These are phyloP conservation scores for Parastagonospora nodorum DNA, from an alignment of 2,329 filamentous ascomycete species.

Conservation along the genomic window DNA sequence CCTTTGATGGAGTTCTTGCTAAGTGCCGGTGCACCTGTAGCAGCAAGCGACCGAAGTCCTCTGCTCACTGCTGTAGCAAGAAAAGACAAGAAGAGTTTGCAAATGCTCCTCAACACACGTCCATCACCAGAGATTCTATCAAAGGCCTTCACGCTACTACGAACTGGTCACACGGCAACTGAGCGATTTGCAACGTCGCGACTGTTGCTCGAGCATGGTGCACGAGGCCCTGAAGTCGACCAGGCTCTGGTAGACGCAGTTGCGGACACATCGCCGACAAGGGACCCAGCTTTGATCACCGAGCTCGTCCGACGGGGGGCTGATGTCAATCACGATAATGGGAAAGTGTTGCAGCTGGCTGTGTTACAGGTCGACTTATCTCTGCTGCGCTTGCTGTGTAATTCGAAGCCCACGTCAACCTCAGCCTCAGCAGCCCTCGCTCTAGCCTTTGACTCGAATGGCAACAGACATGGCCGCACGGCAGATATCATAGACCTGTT, in stretches of 20 bases:
- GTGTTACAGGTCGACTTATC: slow-evolving; percentile 33
- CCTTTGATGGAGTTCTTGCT: slow-evolving; percentile 36
- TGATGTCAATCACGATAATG: slow-evolving; percentile 29
- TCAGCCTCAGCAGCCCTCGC: slow-evolving; percentile 35
- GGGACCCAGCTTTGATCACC: slow-evolving; percentile 32
- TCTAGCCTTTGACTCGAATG: slow-evolving; percentile 31
- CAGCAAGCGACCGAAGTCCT: slow-evolving; percentile 21
- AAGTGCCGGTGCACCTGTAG: slow-evolving; percentile 29
- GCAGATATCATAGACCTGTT: slow-evolving; percentile 35
- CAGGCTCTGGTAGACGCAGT: slow-evolving; percentile 36
- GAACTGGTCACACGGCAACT: slow-evolving; percentile 19
- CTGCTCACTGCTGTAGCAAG: slow-evolving; percentile 28
- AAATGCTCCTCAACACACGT: slow-evolving; percentile 25
- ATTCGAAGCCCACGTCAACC: slow-evolving; percentile 18
- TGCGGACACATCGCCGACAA: slow-evolving; percentile 26
- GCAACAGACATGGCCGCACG: slow-evolving; percentile 27
- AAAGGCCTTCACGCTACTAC: slow-evolving; percentile 27
- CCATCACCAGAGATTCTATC: slow-evolving; percentile 28
- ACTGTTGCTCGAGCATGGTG: slow-evolving; percentile 33
- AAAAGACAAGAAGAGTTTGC: slow-evolving; percentile 28
- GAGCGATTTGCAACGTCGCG: slow-evolving; percentile 28
- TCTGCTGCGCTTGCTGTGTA: slow-evolving; percentile 33
- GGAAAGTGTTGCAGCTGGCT: slow-evolving; percentile 32
- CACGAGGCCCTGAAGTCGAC: slow-evolving; percentile 34
- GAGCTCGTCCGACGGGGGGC: slow-evolving; percentile 32